These are phyloP conservation scores for Filobasidium floriforme DNA, from an alignment of 768 basidiomycete species.

Conservation along the genomic window DNA sequence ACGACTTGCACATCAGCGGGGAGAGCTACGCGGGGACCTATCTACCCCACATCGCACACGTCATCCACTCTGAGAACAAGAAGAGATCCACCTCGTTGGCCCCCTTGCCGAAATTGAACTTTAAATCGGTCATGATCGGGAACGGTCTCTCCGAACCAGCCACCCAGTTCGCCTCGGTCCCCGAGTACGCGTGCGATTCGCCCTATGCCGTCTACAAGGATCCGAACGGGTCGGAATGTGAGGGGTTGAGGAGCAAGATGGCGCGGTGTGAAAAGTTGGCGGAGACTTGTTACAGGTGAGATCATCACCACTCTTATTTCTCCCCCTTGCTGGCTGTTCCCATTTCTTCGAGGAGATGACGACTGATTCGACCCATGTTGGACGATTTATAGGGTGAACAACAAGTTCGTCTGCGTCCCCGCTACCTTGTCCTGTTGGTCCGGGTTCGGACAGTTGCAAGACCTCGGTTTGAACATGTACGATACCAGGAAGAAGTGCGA, in stretches of 20 bases:
- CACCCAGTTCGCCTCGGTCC: constrained; percentile 68
- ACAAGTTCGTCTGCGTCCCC: constrained; percentile 52
- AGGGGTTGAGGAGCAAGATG: constrained; percentile 57
- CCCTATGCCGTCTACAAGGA: constrained; percentile 66
- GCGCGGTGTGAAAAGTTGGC: constrained; percentile 68
- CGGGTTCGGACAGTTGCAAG: constrained; percentile 31
- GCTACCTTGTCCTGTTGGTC: constrained; percentile 69
- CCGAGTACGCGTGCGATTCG: constrained; percentile 52
- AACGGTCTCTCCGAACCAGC: constrained; percentile 64
- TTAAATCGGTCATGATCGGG: constrained; percentile 74
- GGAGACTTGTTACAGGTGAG: constrained; percentile 53
- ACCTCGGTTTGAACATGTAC: constrained; percentile 70
- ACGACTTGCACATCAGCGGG: constrained; percentile 45
- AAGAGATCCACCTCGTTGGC: constrained; percentile 32
- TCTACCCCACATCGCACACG: constrained; percentile 68
- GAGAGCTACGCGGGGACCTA: constrained; percentile 61
- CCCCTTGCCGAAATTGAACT: constrained; percentile 58
- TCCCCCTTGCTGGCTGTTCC: not conserved
- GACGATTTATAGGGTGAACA: constrained; percentile 21
- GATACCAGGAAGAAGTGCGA: constrained; percentile 62
- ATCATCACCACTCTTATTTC: not conserved
- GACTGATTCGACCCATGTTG: not conserved
- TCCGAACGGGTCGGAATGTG: constrained; percentile 59
- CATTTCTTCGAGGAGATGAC: not conserved
- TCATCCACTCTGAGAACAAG: constrained; percentile 72